Conservation (phyloP, 495 filamentous ascomycete species). For the Lepraria neglecta region DNA sequence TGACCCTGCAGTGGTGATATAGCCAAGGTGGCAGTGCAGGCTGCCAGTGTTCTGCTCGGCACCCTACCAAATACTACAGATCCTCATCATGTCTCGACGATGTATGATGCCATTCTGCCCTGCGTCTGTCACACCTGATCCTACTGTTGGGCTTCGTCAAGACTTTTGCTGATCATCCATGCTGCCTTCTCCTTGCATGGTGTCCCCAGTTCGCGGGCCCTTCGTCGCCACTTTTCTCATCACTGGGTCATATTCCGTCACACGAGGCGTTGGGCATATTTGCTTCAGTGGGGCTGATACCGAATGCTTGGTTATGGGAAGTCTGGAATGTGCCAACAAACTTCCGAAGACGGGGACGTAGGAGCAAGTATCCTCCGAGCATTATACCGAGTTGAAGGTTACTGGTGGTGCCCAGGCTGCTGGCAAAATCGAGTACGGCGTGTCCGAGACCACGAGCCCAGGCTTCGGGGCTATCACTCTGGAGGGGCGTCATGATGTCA, state of each 20-base stretch:
- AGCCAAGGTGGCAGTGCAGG: background rate
- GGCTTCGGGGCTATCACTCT: background rate
- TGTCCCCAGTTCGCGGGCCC: background rate
- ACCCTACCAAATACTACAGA: constrained; percentile 10
- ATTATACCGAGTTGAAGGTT: constrained; percentile 58
- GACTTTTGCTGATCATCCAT: constrained; percentile 3
- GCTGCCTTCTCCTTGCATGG: constrained; percentile 6
- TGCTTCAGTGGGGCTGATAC: constrained; percentile 4
- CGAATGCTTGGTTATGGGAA: constrained; percentile 36
- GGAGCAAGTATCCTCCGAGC: constrained; percentile 54
- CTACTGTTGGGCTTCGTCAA: constrained; percentile 12
- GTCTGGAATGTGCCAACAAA: constrained; percentile 40
- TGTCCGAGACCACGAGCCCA: background rate
- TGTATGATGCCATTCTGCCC: constrained; percentile 1
- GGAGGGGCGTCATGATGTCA: background rate
- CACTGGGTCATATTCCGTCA: background rate
- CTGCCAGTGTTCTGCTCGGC: background rate
- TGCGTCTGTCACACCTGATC: background rate
- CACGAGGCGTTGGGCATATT: constrained; percentile 22
- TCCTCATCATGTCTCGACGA: background rate
- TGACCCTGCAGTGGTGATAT: background rate
- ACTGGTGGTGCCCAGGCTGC: background rate
- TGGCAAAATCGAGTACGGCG: background rate
- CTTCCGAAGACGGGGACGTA: constrained; percentile 60
- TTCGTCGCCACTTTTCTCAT: background rate